Conservation (phyloP, 2,329 filamentous ascomycete species). For the Tolypocladium paradoxum region DNA sequence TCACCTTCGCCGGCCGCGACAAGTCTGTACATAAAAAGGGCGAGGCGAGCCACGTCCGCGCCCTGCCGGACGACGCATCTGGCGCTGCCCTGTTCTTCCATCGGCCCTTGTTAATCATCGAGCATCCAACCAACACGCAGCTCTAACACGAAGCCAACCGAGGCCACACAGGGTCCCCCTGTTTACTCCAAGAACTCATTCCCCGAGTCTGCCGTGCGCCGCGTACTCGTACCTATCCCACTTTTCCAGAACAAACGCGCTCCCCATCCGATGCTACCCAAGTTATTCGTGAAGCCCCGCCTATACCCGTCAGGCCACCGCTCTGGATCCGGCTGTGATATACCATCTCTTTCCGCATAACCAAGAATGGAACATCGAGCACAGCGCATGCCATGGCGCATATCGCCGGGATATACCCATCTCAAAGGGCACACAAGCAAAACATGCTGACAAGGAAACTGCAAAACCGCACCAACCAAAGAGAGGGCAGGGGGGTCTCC, state of each 20-base stretch:
- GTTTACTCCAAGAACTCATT: neutral
- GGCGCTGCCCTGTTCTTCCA: conserved; percentile 31
- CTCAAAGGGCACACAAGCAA: neutral
- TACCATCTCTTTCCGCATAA: neutral
- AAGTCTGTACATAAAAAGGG: conserved; percentile 8
- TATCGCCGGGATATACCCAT: neutral
- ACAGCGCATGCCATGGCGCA: neutral
- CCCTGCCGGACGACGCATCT: conserved; percentile 30
- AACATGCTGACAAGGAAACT: neutral
- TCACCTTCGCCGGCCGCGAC: neutral
- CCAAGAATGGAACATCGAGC: neutral
- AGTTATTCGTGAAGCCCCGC: neutral
- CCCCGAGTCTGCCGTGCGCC: neutral
- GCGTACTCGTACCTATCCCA: neutral
- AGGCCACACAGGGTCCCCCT: neutral
- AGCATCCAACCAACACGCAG: neutral
- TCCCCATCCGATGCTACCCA: neutral
- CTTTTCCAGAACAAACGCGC: neutral
- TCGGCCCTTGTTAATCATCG: conserved; percentile 5
- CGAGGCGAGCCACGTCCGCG: conserved; percentile 22
- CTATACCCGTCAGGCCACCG: neutral
- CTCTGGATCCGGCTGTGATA: neutral
- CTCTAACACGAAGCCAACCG: neutral
- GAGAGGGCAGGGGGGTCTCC: neutral
- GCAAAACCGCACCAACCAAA: neutral